Base-by-base conservation (phyloP, 2,329 filamentous ascomycete species). In the Ceratocystis cacaofunesta region DNA sequence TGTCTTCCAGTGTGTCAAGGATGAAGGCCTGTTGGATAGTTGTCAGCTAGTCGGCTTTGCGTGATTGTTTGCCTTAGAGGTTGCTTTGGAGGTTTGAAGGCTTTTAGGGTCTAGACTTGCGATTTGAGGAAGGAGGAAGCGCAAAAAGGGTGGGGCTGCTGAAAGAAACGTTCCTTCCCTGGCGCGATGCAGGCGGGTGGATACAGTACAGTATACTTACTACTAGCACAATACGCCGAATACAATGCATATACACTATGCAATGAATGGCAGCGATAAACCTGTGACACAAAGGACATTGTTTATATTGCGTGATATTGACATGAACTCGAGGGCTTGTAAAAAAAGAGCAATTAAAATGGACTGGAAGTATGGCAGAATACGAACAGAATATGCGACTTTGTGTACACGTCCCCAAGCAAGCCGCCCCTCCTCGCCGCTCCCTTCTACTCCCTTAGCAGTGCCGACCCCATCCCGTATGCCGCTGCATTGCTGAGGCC, bases 381-480 rank as follows among this genome's bases (percentile, higher is more conserved):
- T 41, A 41, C 10, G 7, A 12, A 10, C 32, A 12, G 32, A 36
- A 36, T 36, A 10, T 36, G 10, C 12, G 3, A 15, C 0, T 41
- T 41, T 1, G 36, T 41, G 36, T 12, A 5, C 10, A 41, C 36
- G 36, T 12, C 36, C 12, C 4, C 10, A 4, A 0, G 1, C 36
- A 41, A 12, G 10, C 3, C 8, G 46, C 46, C 48, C 5, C 48
- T 50, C 7, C 7, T 19, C 17, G n/a, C 48, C n/a, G 6, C n/a
- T 19, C 17, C 8, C 46, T 48, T 48, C 17, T n/a, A 22, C 46
- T 5, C n/a, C 48, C 25, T 12, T 32, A 57, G 17, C 52, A 30
- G 52, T 57, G 52, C 28, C 52, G 25, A 17, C 61, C 61, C 61
- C 61, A 62, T n/a, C 61, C 61, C 7, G 61, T 48, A 43, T 62